Percentiles rank a stretch among this genome's conserved stretches.
These are phyloP conservation scores for Trypanosoma theileri DNA, from an alignment of 208 protist genomes.

Conservation along the genomic window DNA sequence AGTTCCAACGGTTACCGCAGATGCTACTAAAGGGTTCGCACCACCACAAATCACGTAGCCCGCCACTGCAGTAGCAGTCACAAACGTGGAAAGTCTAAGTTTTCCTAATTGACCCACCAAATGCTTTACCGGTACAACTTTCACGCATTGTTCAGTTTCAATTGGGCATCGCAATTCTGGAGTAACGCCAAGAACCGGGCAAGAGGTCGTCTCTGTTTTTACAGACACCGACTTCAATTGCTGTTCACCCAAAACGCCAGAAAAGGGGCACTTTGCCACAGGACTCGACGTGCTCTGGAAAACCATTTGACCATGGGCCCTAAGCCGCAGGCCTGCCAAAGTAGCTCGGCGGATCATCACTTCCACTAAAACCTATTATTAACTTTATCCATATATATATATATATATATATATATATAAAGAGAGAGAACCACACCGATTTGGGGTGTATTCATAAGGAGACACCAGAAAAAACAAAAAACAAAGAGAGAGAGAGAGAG, in stretches of 20 bases:
- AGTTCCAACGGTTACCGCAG: slow-evolving; percentile 62
- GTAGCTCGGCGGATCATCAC: slow-evolving; percentile 33
- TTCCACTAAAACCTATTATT: neutral
- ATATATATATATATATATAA: neutral
- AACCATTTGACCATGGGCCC: slow-evolving; percentile 24
- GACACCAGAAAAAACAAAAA: neutral
- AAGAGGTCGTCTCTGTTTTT: slow-evolving; percentile 12
- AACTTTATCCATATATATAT: too few species aligned
- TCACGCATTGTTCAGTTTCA: slow-evolving; percentile 33
- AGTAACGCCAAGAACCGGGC: slow-evolving; percentile 56
- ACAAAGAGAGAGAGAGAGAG: neutral
- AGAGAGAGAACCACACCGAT: neutral
- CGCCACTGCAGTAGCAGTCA: slow-evolving; percentile 71
- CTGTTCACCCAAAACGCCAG: slow-evolving; percentile 17
- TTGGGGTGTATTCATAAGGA: too few species aligned
- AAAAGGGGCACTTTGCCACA: slow-evolving; percentile 59
- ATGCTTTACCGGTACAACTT: slow-evolving; percentile 29
- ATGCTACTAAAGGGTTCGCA: slow-evolving; percentile 42
- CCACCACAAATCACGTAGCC: slow-evolving; percentile 80
- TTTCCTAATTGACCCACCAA: slow-evolving; percentile 79
- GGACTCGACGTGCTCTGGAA: slow-evolving; percentile 29
- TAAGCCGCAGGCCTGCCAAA: slow-evolving; percentile 20
- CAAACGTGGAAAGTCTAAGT: slow-evolving; percentile 76
- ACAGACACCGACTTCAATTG: slow-evolving; percentile 8
- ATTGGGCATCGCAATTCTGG: slow-evolving; percentile 51